Evolutionary conservation across 1,284 basidiomycete genomes (phyloP), one percentile per base, ranked within the genome.

Genomic region (Trichosporon faecale): DNA sequence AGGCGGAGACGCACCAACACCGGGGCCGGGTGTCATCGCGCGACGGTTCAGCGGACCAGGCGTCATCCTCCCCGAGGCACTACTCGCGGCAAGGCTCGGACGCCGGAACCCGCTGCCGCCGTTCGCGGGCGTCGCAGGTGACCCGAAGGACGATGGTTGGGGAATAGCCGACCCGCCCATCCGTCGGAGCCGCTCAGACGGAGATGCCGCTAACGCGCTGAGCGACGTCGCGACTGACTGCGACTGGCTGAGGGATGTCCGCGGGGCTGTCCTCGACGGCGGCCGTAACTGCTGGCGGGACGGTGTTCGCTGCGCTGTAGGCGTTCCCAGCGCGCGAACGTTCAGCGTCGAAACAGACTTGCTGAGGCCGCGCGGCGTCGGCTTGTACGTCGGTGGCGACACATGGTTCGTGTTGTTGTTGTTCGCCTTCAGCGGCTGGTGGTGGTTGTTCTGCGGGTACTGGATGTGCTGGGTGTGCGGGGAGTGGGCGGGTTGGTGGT

Each of bases 1-100:
- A 2, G 70, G 68, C 1, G 80, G 78, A 8, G 66, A 70, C 18
- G 3, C 27, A 3, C 57, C 57, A 7, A 61, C 57, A 4, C 57
- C 27, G 2, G 57, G 57, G 8, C 57, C 57, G 6, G 57, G 57
- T 16, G 57, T 61, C 57, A 61, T 61, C 29, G 57, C 57, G 18
- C 57, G 27, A 7, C 57, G 27, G 29, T 31, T 33, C 57, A 31
- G 18, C 27, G 57, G 57, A 5, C 57, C 57, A 9, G 57, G 57
- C 29, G 57, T 61, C 57, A 31, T 31, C 57, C 57, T 61, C 31
- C 29, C 57, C 29, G 57, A 61, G 57, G 29, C 29, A 33, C 27
- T 61, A 40, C 33, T 64, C 35, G 63, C 16, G 21, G 37, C 63
- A 21, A 64, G 63, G 33, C 33, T 37, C 27, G 21, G 21, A 40